A percentile compares a stretch with the other conserved stretches of the same genome.
phyloP scores from a whole-genome alignment of 31 red algal species.

The Asparagopsis taxiformis region DNA sequence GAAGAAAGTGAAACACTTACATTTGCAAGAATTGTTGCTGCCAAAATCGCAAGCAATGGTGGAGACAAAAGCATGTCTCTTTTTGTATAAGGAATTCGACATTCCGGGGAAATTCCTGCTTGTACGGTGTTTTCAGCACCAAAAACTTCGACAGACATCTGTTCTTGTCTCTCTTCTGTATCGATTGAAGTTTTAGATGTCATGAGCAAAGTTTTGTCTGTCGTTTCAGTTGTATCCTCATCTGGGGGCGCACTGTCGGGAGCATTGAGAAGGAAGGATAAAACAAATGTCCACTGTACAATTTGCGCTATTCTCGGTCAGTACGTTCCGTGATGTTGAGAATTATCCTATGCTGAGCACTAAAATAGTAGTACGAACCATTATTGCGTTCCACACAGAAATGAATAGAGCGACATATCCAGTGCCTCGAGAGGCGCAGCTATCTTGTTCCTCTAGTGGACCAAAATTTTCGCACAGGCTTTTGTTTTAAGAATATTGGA shows the following conservation, averaged over 20 bases:
- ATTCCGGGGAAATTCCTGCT: background rate
- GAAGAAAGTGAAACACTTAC: background rate
- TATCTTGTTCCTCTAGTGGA: background rate
- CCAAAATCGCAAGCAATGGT: background rate
- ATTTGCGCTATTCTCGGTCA: too few species aligned
- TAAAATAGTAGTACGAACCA: too few species aligned
- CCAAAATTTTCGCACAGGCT: background rate
- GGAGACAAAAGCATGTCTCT: background rate
- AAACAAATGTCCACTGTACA: background rate
- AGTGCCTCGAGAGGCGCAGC: background rate
- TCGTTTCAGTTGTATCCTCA: background rate
- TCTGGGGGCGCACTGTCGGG: background rate
- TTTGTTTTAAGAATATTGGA: too few species aligned
- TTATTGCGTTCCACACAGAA: background rate
- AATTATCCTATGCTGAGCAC: too few species aligned
- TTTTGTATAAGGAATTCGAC: background rate
- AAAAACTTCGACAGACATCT: background rate
- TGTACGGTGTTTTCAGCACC: background rate
- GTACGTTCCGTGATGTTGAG: too few species aligned
- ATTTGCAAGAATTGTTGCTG: background rate
- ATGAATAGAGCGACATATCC: background rate
- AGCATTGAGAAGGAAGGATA: background rate
- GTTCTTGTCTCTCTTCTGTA: background rate
- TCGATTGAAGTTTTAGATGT: background rate
- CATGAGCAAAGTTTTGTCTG: background rate